Base-by-base conservation (phyloP, 768 basidiomycete species). In the Lactifluus subvellereus region DNA sequence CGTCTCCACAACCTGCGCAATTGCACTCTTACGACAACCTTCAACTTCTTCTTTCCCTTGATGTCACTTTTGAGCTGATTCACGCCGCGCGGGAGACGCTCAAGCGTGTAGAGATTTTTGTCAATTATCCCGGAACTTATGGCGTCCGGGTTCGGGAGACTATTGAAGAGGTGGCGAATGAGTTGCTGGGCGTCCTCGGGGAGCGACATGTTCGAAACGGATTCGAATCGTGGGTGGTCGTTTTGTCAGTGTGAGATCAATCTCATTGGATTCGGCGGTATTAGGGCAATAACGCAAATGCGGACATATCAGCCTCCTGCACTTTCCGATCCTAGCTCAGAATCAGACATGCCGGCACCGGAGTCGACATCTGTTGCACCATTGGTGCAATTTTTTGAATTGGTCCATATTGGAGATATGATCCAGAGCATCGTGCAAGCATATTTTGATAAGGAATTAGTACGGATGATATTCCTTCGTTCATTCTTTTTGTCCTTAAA, bases 361-460 rank as follows among this genome's bases (percentile, higher is more conserved):
- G 40, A 51, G 7, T 68, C 61, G 40, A 68, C 67, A 20, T 66
- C 65, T 1, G 95, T 98, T 2, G 94, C 95, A 1, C 97, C 97
- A 0, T 76, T 99, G 3, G 77, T 98, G 45, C 95, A 98, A 72
- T 98, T 98, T 76, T 98, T 99, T 67, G 96, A 98, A 77, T 79
- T 98, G 27, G 96, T 96, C 0, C 97, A 98, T 75, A 79, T 98
- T 16, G 97, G 94, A 1, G 96, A 99, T 71, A 99, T 92, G 16
- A 98, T 98, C 49, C 93, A 96, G 74, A 92, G 88, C 18, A 98
- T 98, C 86, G 85, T 97, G 6, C 94, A 99, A 68, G 97, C 98
- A 2, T 99, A 95, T 73, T 99, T 96, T 71, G 97, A 98, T 71
- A 95, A 95, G 70, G 96, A 97, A 69, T 77, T 98, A 75, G 92